Evolutionary conservation across 805 yeast species (phyloP), one percentile per base, ranked within the genome.

Genomic region (Sungouiozyma ichnusensis): DNA sequence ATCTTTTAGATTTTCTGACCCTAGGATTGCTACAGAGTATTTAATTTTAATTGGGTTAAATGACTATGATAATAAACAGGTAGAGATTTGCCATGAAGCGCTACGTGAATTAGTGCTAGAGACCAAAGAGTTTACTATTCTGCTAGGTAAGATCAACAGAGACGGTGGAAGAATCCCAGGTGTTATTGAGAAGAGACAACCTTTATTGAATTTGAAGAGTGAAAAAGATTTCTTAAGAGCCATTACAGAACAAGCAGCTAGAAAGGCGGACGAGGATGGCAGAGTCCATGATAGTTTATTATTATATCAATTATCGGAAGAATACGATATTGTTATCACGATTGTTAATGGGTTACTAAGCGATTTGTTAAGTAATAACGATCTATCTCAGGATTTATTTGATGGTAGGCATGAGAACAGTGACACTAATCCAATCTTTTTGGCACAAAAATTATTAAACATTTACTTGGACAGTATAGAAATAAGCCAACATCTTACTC

Each of bases 11-110:
- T 75, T 76, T 44, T 76, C 90, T 33, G 94, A 87, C 63, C 94
- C 97, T 18, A 76, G 80, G 53, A 85, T 82, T 43, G 97, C 97
- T 0, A 83, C 85, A n/a, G 95, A 90, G 58, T 92, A 92, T 56
- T 64, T 90, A 40, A 71, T 83, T 19, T 66, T 84, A 50, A 78
- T 87, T 20, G 79, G 85, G 38, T 53, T 86, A 51, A 64, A 69
- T 48, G 66, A 54, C 11, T 62, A 59, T 18, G 64, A 69, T 48
- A 65, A 55, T 14, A 60, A 58, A 18, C 81, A 79, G 47, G 62
- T 71, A 2, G 65, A 71, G 35, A 65, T 81, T 36, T 77, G 85
- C 47, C 87, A 83, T 53, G 88, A 83, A 51, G 81, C 94, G 0
- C 66, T 92, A 37, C 73, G 87, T 49, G 95, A 88, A 55, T 72